Conservation (phyloP, 1,284 basidiomycete genomes). For the Sporisorium iseilematis-ciliati region DNA sequence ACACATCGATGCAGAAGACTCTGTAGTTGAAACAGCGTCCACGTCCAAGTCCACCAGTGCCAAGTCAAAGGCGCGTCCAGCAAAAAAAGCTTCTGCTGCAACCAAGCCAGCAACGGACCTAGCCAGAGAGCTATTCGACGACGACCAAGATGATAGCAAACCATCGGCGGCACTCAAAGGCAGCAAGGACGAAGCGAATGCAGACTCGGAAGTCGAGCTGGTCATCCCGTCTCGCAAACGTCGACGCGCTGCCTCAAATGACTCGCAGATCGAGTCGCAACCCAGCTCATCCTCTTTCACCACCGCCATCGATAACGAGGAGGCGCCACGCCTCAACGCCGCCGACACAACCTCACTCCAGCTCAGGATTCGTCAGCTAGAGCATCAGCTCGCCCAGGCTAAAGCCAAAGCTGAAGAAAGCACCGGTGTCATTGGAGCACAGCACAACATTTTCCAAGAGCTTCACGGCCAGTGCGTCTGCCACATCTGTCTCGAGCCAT, state of each 20-base stretch:
- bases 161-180: not conserved
- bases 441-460: conserved; percentile 38
- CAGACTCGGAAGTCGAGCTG: conserved; percentile 1
- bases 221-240: conserved; percentile 23
- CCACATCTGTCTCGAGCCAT: conserved; percentile 58
- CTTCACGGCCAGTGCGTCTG: conserved; percentile 53
- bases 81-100: conserved; percentile 8
- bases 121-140: conserved; percentile 24
- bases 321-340: conserved; percentile 5
- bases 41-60: not conserved
- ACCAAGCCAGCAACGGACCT: conserved; percentile 13
- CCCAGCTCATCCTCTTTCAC: conserved; percentile 33
- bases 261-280: conserved; percentile 23
- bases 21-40: not conserved
- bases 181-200: not conserved
- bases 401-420: conserved; percentile 23
- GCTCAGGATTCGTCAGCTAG: conserved; percentile 36
- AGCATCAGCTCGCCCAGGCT: conserved; percentile 38
- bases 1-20: not conserved
- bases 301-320: conserved; percentile 20
- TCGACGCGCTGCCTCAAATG: conserved; percentile 21
- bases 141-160: conserved; percentile 8
- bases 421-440: conserved; percentile 28
- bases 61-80: not conserved
- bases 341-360: conserved; percentile 30